Percentiles rank a stretch among this genome's conserved stretches.
Evolutionary conservation across 2,329 filamentous ascomycete genomes (phyloP).

Genomic region (Corynespora cassiicola): DNA sequence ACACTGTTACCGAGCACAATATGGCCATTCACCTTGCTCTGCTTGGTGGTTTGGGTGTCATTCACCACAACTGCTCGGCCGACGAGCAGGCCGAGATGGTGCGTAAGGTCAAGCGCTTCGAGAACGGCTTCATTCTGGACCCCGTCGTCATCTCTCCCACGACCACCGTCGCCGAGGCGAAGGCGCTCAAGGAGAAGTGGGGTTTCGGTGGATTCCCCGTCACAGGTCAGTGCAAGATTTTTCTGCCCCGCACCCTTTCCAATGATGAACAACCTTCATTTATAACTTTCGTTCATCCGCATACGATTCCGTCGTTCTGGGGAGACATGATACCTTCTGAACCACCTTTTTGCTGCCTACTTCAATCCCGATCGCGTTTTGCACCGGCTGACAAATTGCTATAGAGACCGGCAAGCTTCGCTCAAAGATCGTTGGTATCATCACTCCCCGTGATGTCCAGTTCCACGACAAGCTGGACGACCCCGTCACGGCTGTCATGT

Average conservation of each 20-base stretch:
- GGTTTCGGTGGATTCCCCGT: constrained; percentile 98
- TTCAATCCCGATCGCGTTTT: constrained; percentile 4
- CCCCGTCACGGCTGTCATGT: constrained; percentile 90
- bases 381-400: constrained; percentile 26
- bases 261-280: constrained; percentile 77
- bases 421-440: constrained; percentile 95
- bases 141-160: constrained; percentile 87
- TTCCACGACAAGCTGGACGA: constrained; percentile 81
- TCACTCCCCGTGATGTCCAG: constrained; percentile 97
- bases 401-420: constrained; percentile 89
- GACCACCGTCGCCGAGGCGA: constrained; percentile 90
- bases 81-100: constrained; percentile 99
- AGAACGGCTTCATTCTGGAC: constrained; percentile 98
- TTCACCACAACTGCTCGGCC: constrained; percentile 99
- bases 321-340: constrained; percentile 70
- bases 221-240: constrained; percentile 74
- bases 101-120: constrained; percentile 97
- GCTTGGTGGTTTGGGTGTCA: constrained; percentile 87
- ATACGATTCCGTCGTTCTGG: constrained; percentile 88
- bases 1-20: constrained; percentile 98
- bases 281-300: constrained; percentile 99
- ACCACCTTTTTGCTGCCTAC: constrained; percentile 17
- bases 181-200: constrained; percentile 94
- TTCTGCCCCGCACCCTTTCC: constrained; percentile 41
- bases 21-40: constrained; percentile 99